These are phyloP conservation scores for Salvia hispanica DNA, from an alignment of 257 asterid genomes.

Conservation along the genomic window DNA sequence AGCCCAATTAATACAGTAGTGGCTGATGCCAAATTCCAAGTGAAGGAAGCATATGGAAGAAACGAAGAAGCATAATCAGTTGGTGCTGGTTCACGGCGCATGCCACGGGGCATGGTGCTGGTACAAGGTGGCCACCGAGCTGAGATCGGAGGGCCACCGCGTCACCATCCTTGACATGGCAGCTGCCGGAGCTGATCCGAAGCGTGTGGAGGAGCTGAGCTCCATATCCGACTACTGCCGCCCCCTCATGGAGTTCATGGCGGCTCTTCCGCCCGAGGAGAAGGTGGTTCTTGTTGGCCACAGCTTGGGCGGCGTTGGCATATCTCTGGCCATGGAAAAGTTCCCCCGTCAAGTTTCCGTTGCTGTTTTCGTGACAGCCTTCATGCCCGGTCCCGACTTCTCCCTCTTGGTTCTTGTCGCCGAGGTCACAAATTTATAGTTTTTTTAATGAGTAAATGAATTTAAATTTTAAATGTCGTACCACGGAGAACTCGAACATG, in stretches of 20 bases:
- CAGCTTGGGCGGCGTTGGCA: constrained; percentile 45
- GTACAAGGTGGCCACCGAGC: constrained; percentile 45
- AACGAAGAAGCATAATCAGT: constrained; percentile 25
- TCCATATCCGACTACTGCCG: constrained; percentile 38
- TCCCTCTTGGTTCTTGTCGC: not conserved
- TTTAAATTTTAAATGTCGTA: too few species aligned
- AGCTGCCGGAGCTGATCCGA: constrained; percentile 41
- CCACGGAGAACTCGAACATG: too few species aligned
- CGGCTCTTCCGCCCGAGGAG: constrained; percentile 34
- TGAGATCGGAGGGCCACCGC: constrained; percentile 41
- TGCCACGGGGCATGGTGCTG: constrained; percentile 64
- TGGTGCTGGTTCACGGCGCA: constrained; percentile 53
- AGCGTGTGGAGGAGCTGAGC: constrained; percentile 31
- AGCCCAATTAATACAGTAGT: too few species aligned
- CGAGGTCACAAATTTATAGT: constrained; percentile 20
- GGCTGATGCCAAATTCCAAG: too few species aligned
- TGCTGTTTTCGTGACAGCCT: constrained; percentile 45
- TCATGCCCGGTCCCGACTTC: constrained; percentile 43
- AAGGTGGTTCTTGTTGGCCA: constrained; percentile 49
- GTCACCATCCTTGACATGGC: constrained; percentile 59
- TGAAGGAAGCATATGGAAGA: too few species aligned
- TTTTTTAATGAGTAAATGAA: too few species aligned
- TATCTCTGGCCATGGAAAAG: constrained; percentile 47
- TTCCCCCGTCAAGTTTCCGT: constrained; percentile 37
- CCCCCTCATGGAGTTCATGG: constrained; percentile 45